Evolutionary conservation across 2,329 filamentous ascomycete species (phyloP).

Genomic region (Apiospora sp.): DNA sequence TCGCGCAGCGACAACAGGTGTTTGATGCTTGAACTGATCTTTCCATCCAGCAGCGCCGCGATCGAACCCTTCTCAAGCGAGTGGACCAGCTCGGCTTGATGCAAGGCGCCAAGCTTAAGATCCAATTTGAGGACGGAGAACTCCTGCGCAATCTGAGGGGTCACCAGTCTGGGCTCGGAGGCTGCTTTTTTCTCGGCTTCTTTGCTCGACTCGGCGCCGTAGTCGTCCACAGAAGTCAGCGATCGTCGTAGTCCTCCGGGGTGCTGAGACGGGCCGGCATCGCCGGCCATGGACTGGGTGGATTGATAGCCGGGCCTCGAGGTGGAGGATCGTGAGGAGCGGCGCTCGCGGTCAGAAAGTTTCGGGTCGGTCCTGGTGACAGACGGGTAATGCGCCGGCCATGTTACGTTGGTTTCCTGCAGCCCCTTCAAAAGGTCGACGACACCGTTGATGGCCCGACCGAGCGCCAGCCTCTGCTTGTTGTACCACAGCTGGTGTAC

Average conservation of each 20-base stretch:
- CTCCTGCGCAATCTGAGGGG: constrained; percentile 91
- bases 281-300: constrained; percentile 66
- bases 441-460: constrained; percentile 84
- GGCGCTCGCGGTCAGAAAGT: constrained; percentile 29
- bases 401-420: constrained; percentile 87
- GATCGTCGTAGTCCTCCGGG: constrained; percentile 70
- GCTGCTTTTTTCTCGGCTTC: constrained; percentile 67
- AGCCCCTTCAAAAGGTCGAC: constrained; percentile 84
- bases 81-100: constrained; percentile 91
- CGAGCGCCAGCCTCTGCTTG: constrained; percentile 86
- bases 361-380: constrained; percentile 66
- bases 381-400: constrained; percentile 95
- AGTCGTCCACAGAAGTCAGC: constrained; percentile 73
- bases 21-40: constrained; percentile 92
- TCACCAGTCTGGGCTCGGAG: constrained; percentile 82
- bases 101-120: constrained; percentile 84
- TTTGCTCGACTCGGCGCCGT: constrained; percentile 74
- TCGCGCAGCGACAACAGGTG: constrained; percentile 88
- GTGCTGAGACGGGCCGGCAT: constrained; percentile 51
- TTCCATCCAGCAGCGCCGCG: constrained; percentile 88
- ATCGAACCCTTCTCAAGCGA: constrained; percentile 93
- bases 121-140: constrained; percentile 96
- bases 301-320: constrained; percentile 70
- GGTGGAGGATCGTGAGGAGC: constrained; percentile 53
- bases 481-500: constrained; percentile 96